These are phyloP conservation scores for Boletellus sp. DNA, from an alignment of 1,284 basidiomycete genomes.

Conservation along the genomic window DNA sequence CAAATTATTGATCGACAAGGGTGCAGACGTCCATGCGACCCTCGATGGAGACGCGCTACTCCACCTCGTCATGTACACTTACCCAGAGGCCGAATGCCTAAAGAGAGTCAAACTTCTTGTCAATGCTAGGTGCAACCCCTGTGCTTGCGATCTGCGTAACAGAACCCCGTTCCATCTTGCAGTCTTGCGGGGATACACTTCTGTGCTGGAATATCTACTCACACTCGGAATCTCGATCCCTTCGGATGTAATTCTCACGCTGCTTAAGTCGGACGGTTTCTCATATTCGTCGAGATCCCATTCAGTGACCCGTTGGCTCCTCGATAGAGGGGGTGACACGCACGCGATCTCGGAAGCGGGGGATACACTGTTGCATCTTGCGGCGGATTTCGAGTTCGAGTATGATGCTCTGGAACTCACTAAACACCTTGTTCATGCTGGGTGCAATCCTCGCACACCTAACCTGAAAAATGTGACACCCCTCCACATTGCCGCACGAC, in stretches of 20 bases:
- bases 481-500: constrained; percentile 3
- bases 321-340: constrained; percentile 4
- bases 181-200: not conserved
- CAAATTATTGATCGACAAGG: constrained; percentile 8
- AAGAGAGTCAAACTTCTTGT: not conserved
- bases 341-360: not conserved
- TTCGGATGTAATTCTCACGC: not conserved
- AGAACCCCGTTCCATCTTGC: constrained; percentile 4
- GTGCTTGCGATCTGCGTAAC: not conserved
- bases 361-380: constrained; percentile 9
- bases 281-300: no score
- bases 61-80: no score
- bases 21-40: not conserved
- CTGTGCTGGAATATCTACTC: constrained; percentile 11
- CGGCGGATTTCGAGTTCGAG: not conserved
- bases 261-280: not conserved
- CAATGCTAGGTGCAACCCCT: constrained; percentile 8
- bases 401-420: not conserved
- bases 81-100: not conserved
- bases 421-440: not conserved
- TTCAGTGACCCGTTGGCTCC: not conserved
- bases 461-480: constrained; percentile 2
- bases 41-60: constrained; percentile 1
- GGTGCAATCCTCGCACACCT: not conserved
- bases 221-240: not conserved